phyloP scores from a whole-genome alignment of 352 stramenopile species.

The Globisporangium recalcitrans region DNA sequence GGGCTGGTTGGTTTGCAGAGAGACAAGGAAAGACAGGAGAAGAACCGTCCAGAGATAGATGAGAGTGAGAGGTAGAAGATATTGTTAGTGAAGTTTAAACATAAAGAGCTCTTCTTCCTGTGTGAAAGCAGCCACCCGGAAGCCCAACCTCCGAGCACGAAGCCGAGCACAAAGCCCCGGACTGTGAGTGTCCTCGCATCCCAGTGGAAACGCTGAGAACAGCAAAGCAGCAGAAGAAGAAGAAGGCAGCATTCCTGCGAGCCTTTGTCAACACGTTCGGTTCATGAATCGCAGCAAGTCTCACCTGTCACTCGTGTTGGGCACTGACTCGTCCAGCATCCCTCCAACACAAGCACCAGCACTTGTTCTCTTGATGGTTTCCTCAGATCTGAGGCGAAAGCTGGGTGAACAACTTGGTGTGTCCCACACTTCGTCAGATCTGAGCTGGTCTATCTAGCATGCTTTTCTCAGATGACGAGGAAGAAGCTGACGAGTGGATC shows the following conservation, averaged over 20 bases:
- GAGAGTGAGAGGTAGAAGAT: background rate
- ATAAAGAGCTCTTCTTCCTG: too few relatives aligned
- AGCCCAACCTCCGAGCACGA: too few relatives aligned
- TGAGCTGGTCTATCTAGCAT: background rate
- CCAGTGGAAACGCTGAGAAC: too few relatives aligned
- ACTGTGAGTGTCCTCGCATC: background rate
- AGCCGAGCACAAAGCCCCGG: background rate
- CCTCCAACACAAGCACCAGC: too few relatives aligned
- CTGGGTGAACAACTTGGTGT: background rate
- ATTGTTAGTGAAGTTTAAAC: background rate
- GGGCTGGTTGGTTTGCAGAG: background rate
- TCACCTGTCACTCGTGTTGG: too few relatives aligned
- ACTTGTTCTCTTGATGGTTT: too few relatives aligned
- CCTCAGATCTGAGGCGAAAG: background rate
- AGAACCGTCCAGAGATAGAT: background rate
- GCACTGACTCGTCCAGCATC: too few relatives aligned
- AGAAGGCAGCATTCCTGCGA: background rate
- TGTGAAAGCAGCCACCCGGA: too few relatives aligned
- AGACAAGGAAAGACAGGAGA: background rate
- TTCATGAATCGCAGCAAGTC: too few relatives aligned
- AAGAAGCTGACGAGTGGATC: conserved; percentile 2
- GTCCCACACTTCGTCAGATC: background rate
- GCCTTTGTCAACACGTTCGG: too few relatives aligned
- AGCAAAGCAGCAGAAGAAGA: too few relatives aligned
- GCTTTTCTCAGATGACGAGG: conserved; percentile 4